Evolutionary conservation across 768 basidiomycete genomes (phyloP), one percentile per base, ranked within the genome.

Genomic region (Termitomyces sp.): DNA sequence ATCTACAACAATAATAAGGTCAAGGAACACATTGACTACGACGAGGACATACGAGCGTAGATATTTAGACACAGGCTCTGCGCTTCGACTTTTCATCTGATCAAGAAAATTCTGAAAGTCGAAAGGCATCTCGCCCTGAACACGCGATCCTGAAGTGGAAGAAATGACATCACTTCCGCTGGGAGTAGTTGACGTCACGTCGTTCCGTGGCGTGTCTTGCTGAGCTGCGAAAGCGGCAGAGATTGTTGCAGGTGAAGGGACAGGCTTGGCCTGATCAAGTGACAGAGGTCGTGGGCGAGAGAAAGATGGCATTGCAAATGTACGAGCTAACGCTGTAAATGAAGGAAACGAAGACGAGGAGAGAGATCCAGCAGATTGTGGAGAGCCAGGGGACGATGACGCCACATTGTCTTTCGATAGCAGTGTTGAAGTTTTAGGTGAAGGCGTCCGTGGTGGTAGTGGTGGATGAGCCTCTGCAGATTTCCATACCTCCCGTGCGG

Each of bases 31-130:
- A 30, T 43, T 56, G 37, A 28, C 37, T 22, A 42, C 10, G 51
- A 24, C 44, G 44, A 28, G 37, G 41, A 82, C 91, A 61, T 70
- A 95, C 95, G 93, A 97, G 75, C 93, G 83, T 49, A 99, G 78
- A 74, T 95, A 98, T 70, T 93, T 93, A 28, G 91, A 92, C 21
- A 98, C 88, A 6, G 94, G 90, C 53, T 99, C 97, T 2, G 96
- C 93, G 47, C 80, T 74, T 64, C 84, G 86, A 41, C 78, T 71
- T 72, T 96, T 90, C 83, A 99, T 93, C 70, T 99, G 94, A 68
- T 95, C 93, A 59, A 98, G 71, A 70, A 99, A 99, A 46, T 78
- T 84, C 66, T 96, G 93, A 67, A 98, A 98, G 70, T 98, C 96
- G 62, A 98, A 98, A 42, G 76, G 74, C 0, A 75, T 74, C 55